Conservation (phyloP, 2,329 filamentous ascomycete genomes). For the Phyllosticta citriasiana region DNA sequence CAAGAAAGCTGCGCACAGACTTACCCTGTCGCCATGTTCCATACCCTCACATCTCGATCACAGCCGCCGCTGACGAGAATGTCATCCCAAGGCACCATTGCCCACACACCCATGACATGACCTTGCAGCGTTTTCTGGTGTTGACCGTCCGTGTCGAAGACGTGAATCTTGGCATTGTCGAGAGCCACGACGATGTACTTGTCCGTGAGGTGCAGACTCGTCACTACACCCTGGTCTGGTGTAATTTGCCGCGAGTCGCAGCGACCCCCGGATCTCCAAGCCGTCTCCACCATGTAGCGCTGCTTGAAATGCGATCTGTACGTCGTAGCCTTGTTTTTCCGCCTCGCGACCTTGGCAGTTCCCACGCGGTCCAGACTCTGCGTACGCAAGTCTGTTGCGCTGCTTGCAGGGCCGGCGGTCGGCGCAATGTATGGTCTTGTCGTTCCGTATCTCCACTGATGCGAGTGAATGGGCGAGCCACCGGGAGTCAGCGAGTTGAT, state of each 20-base stretch:
- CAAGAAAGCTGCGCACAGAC: conserved; percentile 17
- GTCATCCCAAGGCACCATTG: conserved; percentile 97
- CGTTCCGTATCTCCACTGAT: not conserved
- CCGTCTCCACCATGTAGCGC: conserved; percentile 90
- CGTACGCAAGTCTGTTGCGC: conserved; percentile 39
- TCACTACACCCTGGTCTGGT: conserved; percentile 93
- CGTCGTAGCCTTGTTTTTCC: conserved; percentile 58
- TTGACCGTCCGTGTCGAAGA: conserved; percentile 86
- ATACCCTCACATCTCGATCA: conserved; percentile 91
- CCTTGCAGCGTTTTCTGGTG: conserved; percentile 82
- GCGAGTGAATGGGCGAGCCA: conserved; percentile 7
- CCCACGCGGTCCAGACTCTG: conserved; percentile 46
- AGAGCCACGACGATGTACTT: conserved; percentile 97
- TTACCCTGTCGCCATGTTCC: conserved; percentile 90
- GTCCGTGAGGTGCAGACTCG: conserved; percentile 82
- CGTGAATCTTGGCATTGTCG: conserved; percentile 97
- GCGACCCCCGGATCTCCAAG: conserved; percentile 86
- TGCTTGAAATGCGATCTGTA: conserved; percentile 98
- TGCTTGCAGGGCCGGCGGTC: conserved; percentile 32
- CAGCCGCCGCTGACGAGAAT: conserved; percentile 91
- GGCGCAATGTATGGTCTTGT: not conserved
- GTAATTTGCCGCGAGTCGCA: conserved; percentile 81
- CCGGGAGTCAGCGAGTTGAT: conserved; percentile 11
- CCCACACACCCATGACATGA: conserved; percentile 99
- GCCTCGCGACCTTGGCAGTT: conserved; percentile 21